Evolutionary conservation across 805 yeast genomes (phyloP).

Genomic region (Candida anglica): DNA sequence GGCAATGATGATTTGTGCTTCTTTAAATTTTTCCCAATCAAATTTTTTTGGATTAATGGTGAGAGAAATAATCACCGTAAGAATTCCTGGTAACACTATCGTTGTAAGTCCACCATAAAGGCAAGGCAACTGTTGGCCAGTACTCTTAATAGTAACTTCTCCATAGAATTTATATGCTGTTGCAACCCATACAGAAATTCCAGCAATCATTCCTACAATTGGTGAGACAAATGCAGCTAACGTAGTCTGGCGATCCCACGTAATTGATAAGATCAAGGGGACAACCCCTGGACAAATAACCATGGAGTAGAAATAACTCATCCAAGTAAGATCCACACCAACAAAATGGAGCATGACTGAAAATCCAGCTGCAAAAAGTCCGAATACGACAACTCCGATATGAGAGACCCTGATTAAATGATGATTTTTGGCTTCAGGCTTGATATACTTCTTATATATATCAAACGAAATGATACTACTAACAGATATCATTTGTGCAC

Average conservation of each 20-base stretch:
- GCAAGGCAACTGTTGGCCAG: conserved; percentile 30
- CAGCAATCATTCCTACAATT: conserved; percentile 22
- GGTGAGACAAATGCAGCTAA: conserved; percentile 31
- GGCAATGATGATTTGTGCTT: conserved; percentile 14
- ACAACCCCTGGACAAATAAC: conserved; percentile 34
- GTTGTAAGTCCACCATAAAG: conserved; percentile 31
- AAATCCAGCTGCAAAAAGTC: no score
- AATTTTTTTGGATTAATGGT: conserved; percentile 20
- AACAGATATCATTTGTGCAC: no score
- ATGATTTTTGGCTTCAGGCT: conserved; percentile 38
- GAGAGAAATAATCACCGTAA: conserved; percentile 21
- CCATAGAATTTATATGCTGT: conserved; percentile 25
- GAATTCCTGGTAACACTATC: conserved; percentile 26
- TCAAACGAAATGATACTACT: conserved; percentile 50
- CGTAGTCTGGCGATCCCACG: conserved; percentile 32
- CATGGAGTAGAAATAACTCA: conserved; percentile 31
- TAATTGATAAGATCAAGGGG: conserved; percentile 29
- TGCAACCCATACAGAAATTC: conserved; percentile 27
- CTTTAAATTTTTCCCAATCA: no score
- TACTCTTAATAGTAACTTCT: conserved; percentile 18
- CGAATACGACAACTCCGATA: conserved; percentile 35
- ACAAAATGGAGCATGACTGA: conserved; percentile 29
- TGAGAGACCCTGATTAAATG: conserved; percentile 41
- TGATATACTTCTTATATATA: conserved; percentile 41
- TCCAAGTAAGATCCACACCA: conserved; percentile 25